Base-by-base conservation (phyloP, 345 rosid species). In the Eucalyptus viminalis region DNA sequence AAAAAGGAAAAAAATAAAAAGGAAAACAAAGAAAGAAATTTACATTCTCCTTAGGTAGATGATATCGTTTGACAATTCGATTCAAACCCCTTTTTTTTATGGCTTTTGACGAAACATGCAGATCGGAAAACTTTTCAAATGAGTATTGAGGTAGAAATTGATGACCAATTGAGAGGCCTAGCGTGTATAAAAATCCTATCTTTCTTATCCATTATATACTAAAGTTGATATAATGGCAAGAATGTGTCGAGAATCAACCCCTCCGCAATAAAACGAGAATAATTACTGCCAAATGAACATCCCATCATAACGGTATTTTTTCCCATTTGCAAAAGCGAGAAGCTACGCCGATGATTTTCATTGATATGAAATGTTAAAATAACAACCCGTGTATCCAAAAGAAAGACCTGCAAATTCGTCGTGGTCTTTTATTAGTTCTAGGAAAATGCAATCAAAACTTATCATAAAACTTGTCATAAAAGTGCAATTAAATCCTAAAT, bases 401-500 rank as follows among this genome's bases (percentile, higher is more conserved):
- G 17, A 67, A 67, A 31, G 10, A 37, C 27, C 27, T 2, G 2
- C 14, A 21, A 6, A 72, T 37, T 72, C 0, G 5, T 6, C 10
- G 25, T 6, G 81, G 43, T 37, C 8, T 9, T 19, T 10, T 37
- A 11, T 27, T 21, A 21, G 13, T 56, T 22, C 3, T 22, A 56
- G 62, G 29, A 22, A 54, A 8, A 54, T 19, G 25, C 25, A 54
- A 21, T 54, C 11, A 19, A 54, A 54, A 54, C 21, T 51, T 50
- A 50, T 50, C 19, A 50, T 50, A 49, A 45, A 45, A 45, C 11
- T 51, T 53, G 3, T 51, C 3, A 17, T 53, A 53, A 56, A 56
- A 56, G 0, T 56, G 0, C 0, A 56, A 22, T 56, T 56, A 24
- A 22, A 9, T 56, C 27, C 2, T 56, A 56, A 56, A 9, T 1